Conservation (phyloP, 176 grass and related monocot genomes). For the Paspalum vaginatum region DNA sequence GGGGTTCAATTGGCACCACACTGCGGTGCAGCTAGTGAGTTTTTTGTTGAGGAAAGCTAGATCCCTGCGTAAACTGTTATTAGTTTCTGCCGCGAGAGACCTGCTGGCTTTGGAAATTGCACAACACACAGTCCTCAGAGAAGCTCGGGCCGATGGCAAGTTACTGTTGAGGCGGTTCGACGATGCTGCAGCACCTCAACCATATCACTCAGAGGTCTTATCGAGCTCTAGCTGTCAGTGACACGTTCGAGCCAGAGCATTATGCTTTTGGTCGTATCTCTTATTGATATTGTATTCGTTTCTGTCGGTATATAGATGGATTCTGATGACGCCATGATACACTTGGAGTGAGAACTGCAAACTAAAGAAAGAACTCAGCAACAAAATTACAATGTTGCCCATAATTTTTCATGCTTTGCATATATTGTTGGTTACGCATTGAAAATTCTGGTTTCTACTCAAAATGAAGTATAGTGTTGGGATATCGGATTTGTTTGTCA, state of each 20-base stretch:
- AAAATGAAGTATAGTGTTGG: too few species aligned
- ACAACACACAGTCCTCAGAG: not conserved
- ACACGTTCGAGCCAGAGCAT: not conserved
- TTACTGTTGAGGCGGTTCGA: conserved; percentile 12
- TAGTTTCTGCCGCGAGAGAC: too few species aligned
- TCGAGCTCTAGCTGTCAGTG: not conserved
- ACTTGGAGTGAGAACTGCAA: too few species aligned
- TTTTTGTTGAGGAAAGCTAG: conserved; percentile 36
- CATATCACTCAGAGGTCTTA: conserved; percentile 1
- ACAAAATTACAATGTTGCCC: too few species aligned
- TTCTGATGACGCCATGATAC: too few species aligned
- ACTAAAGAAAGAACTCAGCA: too few species aligned
- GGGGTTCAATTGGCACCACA: not conserved
- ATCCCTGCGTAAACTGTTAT: not conserved
- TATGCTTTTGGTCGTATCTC: not conserved
- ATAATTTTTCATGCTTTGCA: too few species aligned
- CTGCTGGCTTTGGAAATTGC: not conserved
- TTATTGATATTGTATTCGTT: not conserved
- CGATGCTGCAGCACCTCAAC: conserved; percentile 6
- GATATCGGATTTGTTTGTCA: too few species aligned
- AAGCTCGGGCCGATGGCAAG: conserved; percentile 7
- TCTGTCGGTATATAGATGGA: too few species aligned
- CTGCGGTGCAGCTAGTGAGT: conserved; percentile 21
- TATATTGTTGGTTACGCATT: too few species aligned
- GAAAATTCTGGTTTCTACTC: too few species aligned